Base-by-base conservation (phyloP, 176 grass and related monocot genomes). In the Eragrostis curvula region DNA sequence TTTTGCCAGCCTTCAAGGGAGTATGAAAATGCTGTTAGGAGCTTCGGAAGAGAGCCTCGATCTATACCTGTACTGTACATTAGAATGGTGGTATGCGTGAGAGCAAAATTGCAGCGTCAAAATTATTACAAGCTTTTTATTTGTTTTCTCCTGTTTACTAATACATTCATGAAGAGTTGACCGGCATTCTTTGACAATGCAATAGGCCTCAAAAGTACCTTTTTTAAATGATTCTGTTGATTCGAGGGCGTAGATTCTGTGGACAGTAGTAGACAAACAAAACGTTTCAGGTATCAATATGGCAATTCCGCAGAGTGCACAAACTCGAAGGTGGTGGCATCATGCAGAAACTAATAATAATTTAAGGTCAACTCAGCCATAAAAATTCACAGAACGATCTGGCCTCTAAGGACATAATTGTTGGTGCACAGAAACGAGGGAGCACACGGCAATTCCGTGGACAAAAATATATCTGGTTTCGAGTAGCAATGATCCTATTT, bases 1-100 rank as follows among this genome's bases (percentile, higher is more conserved):
- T 87, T 87, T 64, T 39, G 8, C 13, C 25, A 75, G 52, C 80
- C 40, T 86, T 80, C 25, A 79, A 18, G 23, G 40, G 20, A 61
- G 43, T 12, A 76, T 61, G 28, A 70, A 75, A 25, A 57, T 80
- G 57, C 18, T 23, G 32, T 39, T n/a, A 36, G 27, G 23, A 45
- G 24, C 45, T 16, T 32, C 10, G 61, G 77, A 64, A 56, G 58
- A 71, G 45, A 53, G 42, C 7, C 23, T 79, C 11, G 14, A 32
- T 53, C 44, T 52, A 23, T 28, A 41, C 71, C 32, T 36, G 32
- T 4, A n/a, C 21, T 90, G 68, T 79, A 70, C 74, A 79, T 67
- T 69, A 67, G 21, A 75, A 75, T 66, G 66, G 60, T 32, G 42
- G 29, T 8, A 59, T 84, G 27, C 45, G 49, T 65, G 67, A 79